Evolutionary conservation across 352 stramenopile genomes (phyloP).

Genomic region (Phytophthora syringae): DNA sequence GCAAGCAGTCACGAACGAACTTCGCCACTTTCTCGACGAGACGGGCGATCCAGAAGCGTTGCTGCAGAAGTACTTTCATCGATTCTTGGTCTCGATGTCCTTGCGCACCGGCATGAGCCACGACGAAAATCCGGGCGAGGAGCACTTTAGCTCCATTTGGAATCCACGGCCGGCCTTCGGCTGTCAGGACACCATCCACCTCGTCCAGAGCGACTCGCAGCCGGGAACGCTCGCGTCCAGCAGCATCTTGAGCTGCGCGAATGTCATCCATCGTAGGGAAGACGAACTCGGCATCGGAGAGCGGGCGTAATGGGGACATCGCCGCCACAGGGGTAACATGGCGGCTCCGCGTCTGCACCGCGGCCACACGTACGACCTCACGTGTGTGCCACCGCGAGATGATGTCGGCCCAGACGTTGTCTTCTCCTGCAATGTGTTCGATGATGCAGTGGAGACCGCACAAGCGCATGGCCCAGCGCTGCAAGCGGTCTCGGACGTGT

Average conservation of each 20-base stretch:
- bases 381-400: neutral
- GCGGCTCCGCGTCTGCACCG: neutral
- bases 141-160: constrained; percentile 6
- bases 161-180: constrained; percentile 2
- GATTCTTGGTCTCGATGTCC: constrained; percentile 14
- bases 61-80: neutral
- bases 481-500: too few relatives aligned
- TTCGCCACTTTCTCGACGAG: neutral
- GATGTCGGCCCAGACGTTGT: constrained; percentile 8
- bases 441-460: too few relatives aligned
- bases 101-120: constrained; percentile 15
- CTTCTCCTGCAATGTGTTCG: constrained; percentile 3
- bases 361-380: neutral
- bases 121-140: constrained; percentile 1
- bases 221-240: neutral
- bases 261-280: constrained; percentile 10
- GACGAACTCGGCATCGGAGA: neutral
- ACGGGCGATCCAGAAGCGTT: constrained; percentile 1
- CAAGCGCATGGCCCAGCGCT: too few relatives aligned
- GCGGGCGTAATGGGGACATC: neutral
- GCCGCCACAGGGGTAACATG: neutral
- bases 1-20: constrained; percentile 6
- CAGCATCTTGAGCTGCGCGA: neutral
- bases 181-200: neutral
- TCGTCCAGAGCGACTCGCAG: constrained; percentile 10